Percentiles rank a stretch among this genome's conserved stretches.
Conservation (phyloP, 768 basidiomycete genomes). For the Mrakia blollopis region DNA sequence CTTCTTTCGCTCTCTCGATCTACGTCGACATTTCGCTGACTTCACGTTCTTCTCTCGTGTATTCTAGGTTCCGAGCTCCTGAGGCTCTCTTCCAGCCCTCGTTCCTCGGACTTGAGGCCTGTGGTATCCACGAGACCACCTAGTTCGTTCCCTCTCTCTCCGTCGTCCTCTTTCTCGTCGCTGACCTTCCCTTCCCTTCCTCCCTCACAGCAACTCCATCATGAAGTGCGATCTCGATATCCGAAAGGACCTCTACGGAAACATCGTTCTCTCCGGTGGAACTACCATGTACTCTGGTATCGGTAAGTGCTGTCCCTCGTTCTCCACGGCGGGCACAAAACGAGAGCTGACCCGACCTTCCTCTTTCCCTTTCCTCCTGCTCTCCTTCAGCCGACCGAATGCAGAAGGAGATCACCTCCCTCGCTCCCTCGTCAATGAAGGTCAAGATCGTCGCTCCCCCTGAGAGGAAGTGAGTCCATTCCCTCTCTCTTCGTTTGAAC, state of each 20-base stretch:
- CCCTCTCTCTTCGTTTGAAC: no score
- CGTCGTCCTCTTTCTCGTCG: not conserved
- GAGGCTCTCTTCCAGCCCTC: conserved; percentile 70
- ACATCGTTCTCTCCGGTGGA: conserved; percentile 78
- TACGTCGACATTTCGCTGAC: not conserved
- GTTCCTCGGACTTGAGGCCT: conserved; percentile 67
- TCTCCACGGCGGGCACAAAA: no score
- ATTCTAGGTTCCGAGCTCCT: conserved; percentile 55
- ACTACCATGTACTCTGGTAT: conserved; percentile 97
- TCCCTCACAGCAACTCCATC: conserved; percentile 40
- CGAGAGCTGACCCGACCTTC: not conserved
- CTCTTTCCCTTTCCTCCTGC: conserved; percentile 21
- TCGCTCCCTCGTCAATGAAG: conserved; percentile 87
- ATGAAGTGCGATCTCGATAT: conserved; percentile 55
- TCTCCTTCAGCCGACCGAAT: conserved; percentile 67
- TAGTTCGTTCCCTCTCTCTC: conserved; percentile 38
- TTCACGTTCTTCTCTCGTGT: not conserved
- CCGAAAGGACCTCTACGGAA: conserved; percentile 60
- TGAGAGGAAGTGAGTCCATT: conserved; percentile 62
- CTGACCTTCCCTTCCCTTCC: not conserved
- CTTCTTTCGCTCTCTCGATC: not conserved
- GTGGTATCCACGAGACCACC: conserved; percentile 90
- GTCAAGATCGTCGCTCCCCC: conserved; percentile 92
- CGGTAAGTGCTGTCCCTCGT: conserved; percentile 36
- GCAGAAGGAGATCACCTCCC: conserved; percentile 84